Evolutionary conservation across 306 rosid species (phyloP), one percentile per base, ranked within the genome.

Genomic region (Cyclanthera cordifolia): DNA sequence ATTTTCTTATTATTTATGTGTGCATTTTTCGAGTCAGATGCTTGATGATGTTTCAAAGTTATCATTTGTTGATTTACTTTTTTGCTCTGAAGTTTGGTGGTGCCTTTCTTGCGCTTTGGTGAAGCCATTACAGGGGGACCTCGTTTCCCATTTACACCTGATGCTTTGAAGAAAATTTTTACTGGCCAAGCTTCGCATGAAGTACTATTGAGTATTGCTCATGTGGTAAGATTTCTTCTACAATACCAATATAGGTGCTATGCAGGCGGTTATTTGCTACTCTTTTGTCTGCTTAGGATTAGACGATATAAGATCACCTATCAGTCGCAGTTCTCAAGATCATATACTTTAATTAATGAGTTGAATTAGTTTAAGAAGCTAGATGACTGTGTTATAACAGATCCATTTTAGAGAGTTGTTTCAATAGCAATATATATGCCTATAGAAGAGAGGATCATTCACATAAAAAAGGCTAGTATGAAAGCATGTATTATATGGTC

Each of bases 51-150:
- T 43, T 28, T n/a, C 61, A 16, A 14, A 21, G 43, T 59, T 11
- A 10, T 37, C 43, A 17, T 63, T 10, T 47, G 2, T 28, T 50
- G 37, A 13, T 48, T 19, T 58, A 16, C 8, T 43, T 67, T 72
- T 23, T 76, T 80, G 72, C 78, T 47, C 4, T 15, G 6, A 82
- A 93, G 99, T 77, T 70, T 93, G 75, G 73, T 93, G 70, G 84
- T 93, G 66, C 95, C 99, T 20, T 93, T 87, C 84, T 74, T 93
- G 81, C 96, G 96, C 76, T 73, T 93, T 17, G 99, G 99, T 72
- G 96, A 93, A 88, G 30, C 76, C 53, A 64, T 90, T 77, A 24
- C 85, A 7, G 95, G 94, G 15, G 86, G 96, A 41, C 75, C 84
- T 73, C 94, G 90, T 84, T 93, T 93, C 78, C 83, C 90, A 25